Base-by-base conservation (phyloP, 192 early-diverging fungal species). In the Rhizoclosmatium sp. region DNA sequence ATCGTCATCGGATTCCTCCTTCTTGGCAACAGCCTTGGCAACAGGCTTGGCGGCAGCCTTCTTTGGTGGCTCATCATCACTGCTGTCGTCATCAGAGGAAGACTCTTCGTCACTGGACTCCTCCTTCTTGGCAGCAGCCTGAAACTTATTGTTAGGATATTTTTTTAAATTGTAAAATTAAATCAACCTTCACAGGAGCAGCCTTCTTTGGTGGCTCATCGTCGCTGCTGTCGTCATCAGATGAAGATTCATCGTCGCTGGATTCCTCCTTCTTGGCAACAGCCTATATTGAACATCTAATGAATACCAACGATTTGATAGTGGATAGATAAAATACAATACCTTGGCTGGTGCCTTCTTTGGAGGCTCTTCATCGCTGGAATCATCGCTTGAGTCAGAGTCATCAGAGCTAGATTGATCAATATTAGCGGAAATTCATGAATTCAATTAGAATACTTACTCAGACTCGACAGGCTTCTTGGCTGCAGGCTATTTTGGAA, bases 191-290 rank as follows among this genome's bases (percentile, higher is more conserved):
- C 10, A 54, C 71, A 41, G 71, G 71, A 40, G 71, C 71, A 47
- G 69, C 69, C 21, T 70, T 70, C 69, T 70, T 70, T 70, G 69
- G 69, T 16, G 69, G 47, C 45, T 65, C 62, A 41, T 65, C 62
- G 41, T 65, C 62, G 21, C 62, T 65, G 41, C 10, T 16, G 4
- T 68, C 66, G 21, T 62, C 54, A 14, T 56, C 54, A 56, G 54
- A 56, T 9, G 10, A 14, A n/a, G 54, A 56, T 9, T 56, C 54
- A 23, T 71, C 70, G 19, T 51, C 48, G 23, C 56, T 59, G 68
- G 78, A 79, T 12, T 79, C 78, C 47, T 79, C 78, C 41, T 74
- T 54, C 47, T 42, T 67, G 42, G 40, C 64, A 21, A 70, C 76
- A 75, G 70, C 65, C 56, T 71, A 31, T 31, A 31, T 31, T 31